A percentile compares a stretch with the other conserved stretches of the same genome.
Evolutionary conservation across 768 basidiomycete species (phyloP).

Genomic region (Coprinopsis strossmayeri): DNA sequence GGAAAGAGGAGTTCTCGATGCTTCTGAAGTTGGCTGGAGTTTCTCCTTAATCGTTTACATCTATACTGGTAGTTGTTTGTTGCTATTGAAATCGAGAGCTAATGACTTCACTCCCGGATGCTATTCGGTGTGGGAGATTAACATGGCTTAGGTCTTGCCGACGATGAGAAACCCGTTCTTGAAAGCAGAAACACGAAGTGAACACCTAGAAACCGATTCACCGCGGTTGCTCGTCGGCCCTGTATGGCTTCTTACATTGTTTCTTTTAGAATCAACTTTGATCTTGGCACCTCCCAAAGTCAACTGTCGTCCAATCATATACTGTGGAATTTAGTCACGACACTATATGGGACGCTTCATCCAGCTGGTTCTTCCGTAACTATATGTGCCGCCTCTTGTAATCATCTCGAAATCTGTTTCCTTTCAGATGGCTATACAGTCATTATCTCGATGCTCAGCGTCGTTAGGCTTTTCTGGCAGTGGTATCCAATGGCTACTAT

Average conservation of each 20-base stretch:
- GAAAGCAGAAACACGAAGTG: not conserved
- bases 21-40: conserved; percentile 62
- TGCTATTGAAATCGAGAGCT: not conserved
- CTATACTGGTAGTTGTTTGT: too few species aligned
- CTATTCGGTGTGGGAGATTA: not conserved
- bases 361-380: not conserved
- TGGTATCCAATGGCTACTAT: conserved; percentile 11
- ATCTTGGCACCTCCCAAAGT: not conserved
- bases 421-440: not conserved
- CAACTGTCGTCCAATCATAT: not conserved
- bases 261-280: not conserved
- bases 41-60: conserved; percentile 10
- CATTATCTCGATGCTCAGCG: not conserved
- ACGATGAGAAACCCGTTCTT: not conserved
- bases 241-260: not conserved
- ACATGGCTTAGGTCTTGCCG: not conserved
- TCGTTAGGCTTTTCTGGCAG: conserved; percentile 3
- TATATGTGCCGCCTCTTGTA: not conserved
- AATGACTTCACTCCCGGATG: not conserved
- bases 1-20: conserved; percentile 61
- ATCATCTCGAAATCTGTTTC: not conserved
- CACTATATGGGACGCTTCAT: not conserved
- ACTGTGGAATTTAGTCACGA: not conserved
- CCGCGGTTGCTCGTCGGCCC: not conserved
- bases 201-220: not conserved